Base-by-base conservation (phyloP, 192 early-diverging fungal genomes). In the Coemansia reversa region DNA sequence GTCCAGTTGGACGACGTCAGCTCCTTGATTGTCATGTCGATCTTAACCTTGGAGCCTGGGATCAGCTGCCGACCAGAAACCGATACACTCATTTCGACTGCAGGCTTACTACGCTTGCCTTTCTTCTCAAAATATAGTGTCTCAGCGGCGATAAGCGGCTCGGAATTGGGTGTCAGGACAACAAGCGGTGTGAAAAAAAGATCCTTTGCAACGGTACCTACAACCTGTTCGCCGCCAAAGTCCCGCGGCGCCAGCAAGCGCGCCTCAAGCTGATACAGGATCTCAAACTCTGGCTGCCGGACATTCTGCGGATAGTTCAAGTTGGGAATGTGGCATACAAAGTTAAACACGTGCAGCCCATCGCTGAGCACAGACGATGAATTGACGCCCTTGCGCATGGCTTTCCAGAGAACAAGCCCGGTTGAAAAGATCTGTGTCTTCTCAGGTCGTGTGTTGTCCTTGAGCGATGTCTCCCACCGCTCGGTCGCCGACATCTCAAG, bases 261-360 rank as follows among this genome's bases (percentile, higher is more conserved):
- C 14, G 57, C 69, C 50, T 63, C 60, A 12, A 80, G 66, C 62
- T 28, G 18, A 60, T 72, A 80, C 30, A 50, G 16, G 42, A 75
- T 58, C 7, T 74, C 72, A 51, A 54, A 80, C 65, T 75, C 67
- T 8, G 62, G 19, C 20, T 63, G 58, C 27, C 60, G 53, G 22
- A 72, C 51, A 48, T 45, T 74, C 62, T 80, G 78, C 24, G 78
- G 78, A 59, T 80, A 80, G 60, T 80, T 80, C 57, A 80, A 54
- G 48, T 75, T 62, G 20, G 78, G 78, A 59, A 80, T 75, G 35
- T 70, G 68, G 60, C 78, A 80, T 28, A 51, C 22, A 57, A 80
- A 80, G 65, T 80, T 80, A 55, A 68, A 80, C 55, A 75, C 72
- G 27, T 80, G 78, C 23, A 75, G 57, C 24, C 78, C 78, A 61